phyloP scores from a whole-genome alignment of 164 flowering plant species.

The Cinnamomum chago region DNA sequence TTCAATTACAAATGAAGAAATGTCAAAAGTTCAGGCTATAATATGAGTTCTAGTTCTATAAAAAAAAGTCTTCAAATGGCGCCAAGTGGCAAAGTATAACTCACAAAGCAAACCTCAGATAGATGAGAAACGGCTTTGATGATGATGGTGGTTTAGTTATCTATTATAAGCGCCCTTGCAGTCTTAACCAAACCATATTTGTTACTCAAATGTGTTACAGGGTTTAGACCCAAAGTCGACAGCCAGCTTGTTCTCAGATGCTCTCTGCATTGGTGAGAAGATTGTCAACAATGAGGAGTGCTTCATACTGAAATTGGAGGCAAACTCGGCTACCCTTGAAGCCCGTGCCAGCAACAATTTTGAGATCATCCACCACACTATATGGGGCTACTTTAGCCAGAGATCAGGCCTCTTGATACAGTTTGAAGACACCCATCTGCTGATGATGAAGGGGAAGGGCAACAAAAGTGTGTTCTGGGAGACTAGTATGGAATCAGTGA shows the following conservation, averaged over 20 bases:
- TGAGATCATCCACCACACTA: constrained; percentile 62
- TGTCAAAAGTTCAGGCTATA: too few species aligned
- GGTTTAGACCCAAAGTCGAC: constrained; percentile 82
- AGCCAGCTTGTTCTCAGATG: constrained; percentile 66
- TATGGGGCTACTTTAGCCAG: constrained; percentile 95
- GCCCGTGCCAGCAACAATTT: constrained; percentile 54
- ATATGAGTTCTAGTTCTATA: background rate
- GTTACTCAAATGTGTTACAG: constrained; percentile 16
- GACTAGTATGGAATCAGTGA: constrained; percentile 59
- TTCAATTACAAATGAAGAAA: background rate
- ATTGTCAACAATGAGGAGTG: constrained; percentile 61
- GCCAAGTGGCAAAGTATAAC: too few species aligned
- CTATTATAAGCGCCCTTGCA: background rate
- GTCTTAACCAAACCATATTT: background rate
- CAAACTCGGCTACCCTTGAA: constrained; percentile 34
- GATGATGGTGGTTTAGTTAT: background rate
- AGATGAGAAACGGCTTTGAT: too few species aligned
- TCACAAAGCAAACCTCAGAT: background rate
- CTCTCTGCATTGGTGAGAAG: constrained; percentile 76
- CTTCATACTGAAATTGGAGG: constrained; percentile 70
- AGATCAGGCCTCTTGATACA: constrained; percentile 68
- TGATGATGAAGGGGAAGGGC: constrained; percentile 55
- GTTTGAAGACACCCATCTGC: constrained; percentile 73
- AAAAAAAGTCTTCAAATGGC: background rate
- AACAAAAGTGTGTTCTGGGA: constrained; percentile 70